Percentiles rank a stretch among this genome's conserved stretches.
Conservation (phyloP, 2,329 filamentous ascomycete genomes). For the Colletotrichum sp. region DNA sequence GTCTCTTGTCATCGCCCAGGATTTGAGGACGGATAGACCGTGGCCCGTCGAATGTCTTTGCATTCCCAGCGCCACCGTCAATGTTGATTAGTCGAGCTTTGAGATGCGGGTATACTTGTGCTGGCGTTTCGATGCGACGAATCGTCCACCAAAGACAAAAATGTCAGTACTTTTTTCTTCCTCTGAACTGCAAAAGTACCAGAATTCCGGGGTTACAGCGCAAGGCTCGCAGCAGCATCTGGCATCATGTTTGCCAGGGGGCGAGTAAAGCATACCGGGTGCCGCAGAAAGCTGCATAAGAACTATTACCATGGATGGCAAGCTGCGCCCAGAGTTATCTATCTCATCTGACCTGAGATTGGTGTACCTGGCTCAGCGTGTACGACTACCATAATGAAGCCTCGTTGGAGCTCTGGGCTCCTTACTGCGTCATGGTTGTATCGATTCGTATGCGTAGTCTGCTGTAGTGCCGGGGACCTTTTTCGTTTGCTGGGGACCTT, state of each 20-base stretch:
- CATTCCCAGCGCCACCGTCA: neutral
- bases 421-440: neutral
- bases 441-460: neutral
- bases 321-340: neutral
- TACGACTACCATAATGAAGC: neutral
- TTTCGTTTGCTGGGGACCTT: neutral
- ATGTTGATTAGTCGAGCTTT: neutral
- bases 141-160: neutral
- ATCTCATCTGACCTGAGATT: neutral
- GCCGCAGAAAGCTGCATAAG: neutral
- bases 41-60: neutral
- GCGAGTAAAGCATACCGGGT: neutral
- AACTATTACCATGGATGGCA: neutral
- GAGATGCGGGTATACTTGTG: neutral
- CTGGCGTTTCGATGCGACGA: neutral
- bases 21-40: neutral
- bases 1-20: neutral
- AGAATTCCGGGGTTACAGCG: neutral
- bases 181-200: neutral
- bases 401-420: neutral
- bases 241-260: neutral
- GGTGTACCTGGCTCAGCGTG: constrained; percentile 9
- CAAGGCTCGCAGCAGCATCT: neutral
- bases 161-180: neutral
- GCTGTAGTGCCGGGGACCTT: neutral